phyloP scores from a whole-genome alignment of 1,139 yeast genomes.

The Candida sp. region DNA sequence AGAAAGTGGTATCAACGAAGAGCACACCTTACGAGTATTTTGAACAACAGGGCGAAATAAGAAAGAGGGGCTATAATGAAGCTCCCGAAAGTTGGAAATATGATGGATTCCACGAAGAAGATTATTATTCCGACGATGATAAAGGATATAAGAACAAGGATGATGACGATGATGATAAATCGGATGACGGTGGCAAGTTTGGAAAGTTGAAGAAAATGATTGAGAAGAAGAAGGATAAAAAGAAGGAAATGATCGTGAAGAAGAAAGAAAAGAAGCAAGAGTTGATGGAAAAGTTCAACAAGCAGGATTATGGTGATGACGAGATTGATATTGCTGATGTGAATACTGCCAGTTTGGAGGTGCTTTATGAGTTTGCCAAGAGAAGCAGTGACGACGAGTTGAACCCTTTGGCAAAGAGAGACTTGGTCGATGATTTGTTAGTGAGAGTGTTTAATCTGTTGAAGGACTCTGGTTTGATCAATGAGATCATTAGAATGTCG shows the following conservation, averaged over 20 bases:
- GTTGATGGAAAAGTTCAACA: neutral
- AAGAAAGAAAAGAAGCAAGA: slow-evolving; percentile 3
- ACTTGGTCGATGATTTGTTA: slow-evolving; percentile 24
- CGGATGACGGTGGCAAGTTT: neutral
- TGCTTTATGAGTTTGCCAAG: neutral
- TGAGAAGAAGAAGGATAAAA: no score
- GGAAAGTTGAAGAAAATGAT: no score
- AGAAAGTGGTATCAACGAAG: no score
- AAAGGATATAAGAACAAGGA: no score
- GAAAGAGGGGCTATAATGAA: no score
- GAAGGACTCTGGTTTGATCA: slow-evolving; percentile 35
- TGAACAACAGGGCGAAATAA: no score
- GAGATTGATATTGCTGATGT: neutral
- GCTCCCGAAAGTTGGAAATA: no score
- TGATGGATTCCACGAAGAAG: no score
- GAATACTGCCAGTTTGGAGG: neutral
- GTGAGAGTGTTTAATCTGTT: slow-evolving; percentile 28
- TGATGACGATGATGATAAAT: no score
- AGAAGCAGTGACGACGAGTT: neutral
- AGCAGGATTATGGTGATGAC: slow-evolving; percentile 3
- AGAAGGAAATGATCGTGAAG: neutral
- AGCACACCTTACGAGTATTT: no score
- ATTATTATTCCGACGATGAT: no score
- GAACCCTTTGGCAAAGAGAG: slow-evolving; percentile 11
- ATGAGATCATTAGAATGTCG: slow-evolving; percentile 28